Evolutionary conservation across 305 asterid species (phyloP).

Genomic region (Withania somnifera): DNA sequence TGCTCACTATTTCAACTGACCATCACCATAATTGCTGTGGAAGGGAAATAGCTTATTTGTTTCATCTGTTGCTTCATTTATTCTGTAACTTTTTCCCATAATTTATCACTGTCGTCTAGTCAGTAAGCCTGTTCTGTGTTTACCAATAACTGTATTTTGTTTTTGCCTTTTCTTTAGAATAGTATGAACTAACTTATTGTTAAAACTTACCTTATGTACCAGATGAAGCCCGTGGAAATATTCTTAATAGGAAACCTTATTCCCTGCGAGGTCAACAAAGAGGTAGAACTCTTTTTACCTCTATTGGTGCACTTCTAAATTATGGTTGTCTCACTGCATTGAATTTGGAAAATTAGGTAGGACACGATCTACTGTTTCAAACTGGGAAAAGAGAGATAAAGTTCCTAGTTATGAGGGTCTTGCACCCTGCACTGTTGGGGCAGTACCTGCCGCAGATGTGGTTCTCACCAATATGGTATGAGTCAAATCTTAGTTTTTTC

Average conservation of each 20-base stretch:
- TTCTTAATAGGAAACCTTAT: constrained; percentile 40
- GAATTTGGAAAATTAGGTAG: constrained; percentile 39
- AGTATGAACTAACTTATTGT: background rate
- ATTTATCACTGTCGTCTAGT: background rate
- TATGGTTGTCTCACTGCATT: background rate
- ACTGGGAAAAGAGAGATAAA: constrained; percentile 71
- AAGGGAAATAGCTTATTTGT: background rate
- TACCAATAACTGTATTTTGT: background rate
- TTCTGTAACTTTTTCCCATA: background rate
- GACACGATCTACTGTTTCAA: constrained; percentile 32
- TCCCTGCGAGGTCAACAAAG: constrained; percentile 48
- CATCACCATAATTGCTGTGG: background rate
- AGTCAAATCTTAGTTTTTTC: background rate
- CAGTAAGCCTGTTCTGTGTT: background rate
- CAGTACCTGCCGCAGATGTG: constrained; percentile 29
- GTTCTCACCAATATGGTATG: constrained; percentile 20
- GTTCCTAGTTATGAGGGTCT: constrained; percentile 34
- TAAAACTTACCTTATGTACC: constrained; percentile 5
- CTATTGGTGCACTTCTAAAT: background rate
- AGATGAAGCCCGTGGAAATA: constrained; percentile 53
- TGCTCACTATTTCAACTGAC: background rate
- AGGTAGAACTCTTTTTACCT: constrained; percentile 29
- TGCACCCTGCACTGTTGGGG: constrained; percentile 44
- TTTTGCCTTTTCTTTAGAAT: background rate
- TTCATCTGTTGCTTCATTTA: background rate